These are phyloP conservation scores for Epithele typhae DNA, from an alignment of 768 basidiomycete genomes.

Conservation along the genomic window DNA sequence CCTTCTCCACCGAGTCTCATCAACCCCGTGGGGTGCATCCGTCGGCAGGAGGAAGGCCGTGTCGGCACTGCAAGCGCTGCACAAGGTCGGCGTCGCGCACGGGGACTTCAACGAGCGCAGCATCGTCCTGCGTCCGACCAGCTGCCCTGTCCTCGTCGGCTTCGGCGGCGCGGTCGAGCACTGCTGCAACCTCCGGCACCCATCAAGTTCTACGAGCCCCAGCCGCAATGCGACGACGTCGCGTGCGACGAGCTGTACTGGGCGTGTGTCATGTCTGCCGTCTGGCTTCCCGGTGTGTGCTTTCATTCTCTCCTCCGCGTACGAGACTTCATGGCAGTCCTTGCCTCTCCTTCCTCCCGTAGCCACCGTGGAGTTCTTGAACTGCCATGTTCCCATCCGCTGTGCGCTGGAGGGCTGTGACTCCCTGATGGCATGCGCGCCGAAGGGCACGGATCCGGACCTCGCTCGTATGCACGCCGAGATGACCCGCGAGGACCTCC, in stretches of 20 bases:
- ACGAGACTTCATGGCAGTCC: not conserved
- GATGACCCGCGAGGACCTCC: conserved; percentile 1
- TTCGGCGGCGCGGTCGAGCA: conserved; percentile 1
- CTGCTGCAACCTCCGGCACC: not conserved
- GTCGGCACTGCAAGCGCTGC: not conserved
- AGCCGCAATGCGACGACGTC: conserved; percentile 1
- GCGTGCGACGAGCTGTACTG: conserved; percentile 1
- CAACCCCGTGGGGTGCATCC: no score
- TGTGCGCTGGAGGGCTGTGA: not conserved
- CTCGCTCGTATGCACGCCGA: conserved; percentile 1
- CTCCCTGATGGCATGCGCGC: not conserved
- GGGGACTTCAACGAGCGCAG: conserved; percentile 1
- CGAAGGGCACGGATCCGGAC: conserved; percentile 2
- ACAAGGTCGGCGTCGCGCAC: not conserved
- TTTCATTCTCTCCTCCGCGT: not conserved
- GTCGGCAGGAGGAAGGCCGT: not conserved
- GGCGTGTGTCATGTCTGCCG: conserved; percentile 2
- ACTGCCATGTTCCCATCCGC: not conserved
- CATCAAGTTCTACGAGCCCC: conserved; percentile 1
- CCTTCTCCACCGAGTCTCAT: no score
- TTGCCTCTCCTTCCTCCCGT: not conserved
- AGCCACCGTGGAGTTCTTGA: conserved; percentile 3
- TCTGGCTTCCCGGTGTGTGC: conserved; percentile 2
- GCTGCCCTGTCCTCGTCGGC: not conserved
- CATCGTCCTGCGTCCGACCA: not conserved